phyloP scores from a whole-genome alignment of 2,329 filamentous ascomycete genomes.

The Fusarium odoratissimum region DNA sequence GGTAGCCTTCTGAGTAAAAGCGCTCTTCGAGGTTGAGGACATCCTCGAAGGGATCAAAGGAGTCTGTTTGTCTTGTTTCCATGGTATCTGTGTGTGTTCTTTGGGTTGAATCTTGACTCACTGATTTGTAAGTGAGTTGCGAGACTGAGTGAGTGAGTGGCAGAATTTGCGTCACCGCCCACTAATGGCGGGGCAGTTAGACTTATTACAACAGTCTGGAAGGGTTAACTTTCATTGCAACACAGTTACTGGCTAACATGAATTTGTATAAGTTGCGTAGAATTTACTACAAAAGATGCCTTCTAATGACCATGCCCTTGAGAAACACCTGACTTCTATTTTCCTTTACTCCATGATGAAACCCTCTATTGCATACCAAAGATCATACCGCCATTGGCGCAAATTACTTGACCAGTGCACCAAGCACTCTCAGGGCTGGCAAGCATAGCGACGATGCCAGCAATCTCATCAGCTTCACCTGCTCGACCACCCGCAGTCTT shows the following conservation, averaged over 20 bases:
- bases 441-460: conserved; percentile 43
- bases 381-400: conserved; percentile 47
- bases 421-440: conserved; percentile 43
- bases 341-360: background rate
- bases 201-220: background rate
- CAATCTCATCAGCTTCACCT: conserved; percentile 44
- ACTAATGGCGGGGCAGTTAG: conserved; percentile 40
- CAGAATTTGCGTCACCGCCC: conserved; percentile 48
- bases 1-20: conserved; percentile 87
- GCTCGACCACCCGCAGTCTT: conserved; percentile 43
- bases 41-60: conserved; percentile 65
- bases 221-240: background rate
- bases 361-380: conserved; percentile 43
- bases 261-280: background rate
- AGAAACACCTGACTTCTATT: conserved; percentile 12
- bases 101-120: conserved; percentile 1
- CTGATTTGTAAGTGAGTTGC: conserved; percentile 39
- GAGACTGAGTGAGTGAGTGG: conserved; percentile 23
- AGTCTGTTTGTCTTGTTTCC: conserved; percentile 39
- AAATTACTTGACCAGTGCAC: conserved; percentile 46
- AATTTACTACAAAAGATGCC: conserved; percentile 15
- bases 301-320: conserved; percentile 19
- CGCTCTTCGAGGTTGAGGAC: conserved; percentile 70
- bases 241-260: background rate
- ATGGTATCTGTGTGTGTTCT: conserved; percentile 10